phyloP scores from a whole-genome alignment of 495 filamentous ascomycete species.

The Lophium mytilinum region DNA sequence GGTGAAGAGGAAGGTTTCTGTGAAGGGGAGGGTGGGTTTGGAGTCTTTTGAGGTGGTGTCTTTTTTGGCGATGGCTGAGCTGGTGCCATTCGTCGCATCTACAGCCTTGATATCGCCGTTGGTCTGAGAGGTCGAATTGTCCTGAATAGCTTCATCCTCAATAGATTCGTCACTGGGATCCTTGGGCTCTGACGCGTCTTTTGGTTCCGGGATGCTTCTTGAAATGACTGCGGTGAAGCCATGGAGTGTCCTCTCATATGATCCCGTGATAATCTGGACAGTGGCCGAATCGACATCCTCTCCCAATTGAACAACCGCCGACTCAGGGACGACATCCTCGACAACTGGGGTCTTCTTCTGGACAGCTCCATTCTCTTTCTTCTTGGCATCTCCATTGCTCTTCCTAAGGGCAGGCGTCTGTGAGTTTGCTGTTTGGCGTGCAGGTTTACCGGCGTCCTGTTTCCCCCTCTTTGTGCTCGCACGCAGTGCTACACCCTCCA shows the following conservation, averaged over 20 bases:
- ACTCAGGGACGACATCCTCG: too few species aligned
- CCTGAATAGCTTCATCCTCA: background rate
- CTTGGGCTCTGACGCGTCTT: background rate
- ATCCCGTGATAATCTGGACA: constrained; percentile 84
- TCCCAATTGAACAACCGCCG: constrained; percentile 16
- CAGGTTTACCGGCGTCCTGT: background rate
- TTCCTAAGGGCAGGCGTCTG: background rate
- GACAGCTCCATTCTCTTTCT: constrained; percentile 22
- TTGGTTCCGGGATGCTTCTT: background rate
- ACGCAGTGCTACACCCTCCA: constrained; percentile 10
- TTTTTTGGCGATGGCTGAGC: background rate
- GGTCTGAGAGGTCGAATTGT: background rate
- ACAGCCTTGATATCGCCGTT: background rate
- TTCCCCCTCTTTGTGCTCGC: constrained; percentile 31
- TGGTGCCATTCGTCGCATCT: background rate
- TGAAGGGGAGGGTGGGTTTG: constrained; percentile 51
- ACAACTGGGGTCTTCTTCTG: too few species aligned
- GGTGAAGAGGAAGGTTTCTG: constrained; percentile 93
- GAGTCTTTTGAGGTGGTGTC: background rate
- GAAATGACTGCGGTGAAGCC: constrained; percentile 73
- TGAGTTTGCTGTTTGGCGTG: background rate
- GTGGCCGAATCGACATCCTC: constrained; percentile 34
- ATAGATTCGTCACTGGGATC: background rate
- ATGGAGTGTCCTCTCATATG: constrained; percentile 90
- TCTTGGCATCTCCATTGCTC: background rate